These are phyloP conservation scores for Brassica carinata DNA, from an alignment of 345 rosid genomes.

Conservation along the genomic window DNA sequence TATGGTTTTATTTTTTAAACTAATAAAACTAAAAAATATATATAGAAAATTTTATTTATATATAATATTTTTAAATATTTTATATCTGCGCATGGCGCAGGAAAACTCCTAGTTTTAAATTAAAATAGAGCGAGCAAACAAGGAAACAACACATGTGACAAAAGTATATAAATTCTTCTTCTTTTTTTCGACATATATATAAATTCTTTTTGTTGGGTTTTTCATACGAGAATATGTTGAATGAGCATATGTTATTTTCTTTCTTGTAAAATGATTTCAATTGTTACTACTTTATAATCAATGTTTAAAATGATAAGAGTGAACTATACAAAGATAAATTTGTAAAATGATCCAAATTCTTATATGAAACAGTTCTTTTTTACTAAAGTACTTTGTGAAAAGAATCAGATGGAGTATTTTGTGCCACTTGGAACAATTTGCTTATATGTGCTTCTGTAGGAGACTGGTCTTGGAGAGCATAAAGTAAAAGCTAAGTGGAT, in stretches of 20 bases:
- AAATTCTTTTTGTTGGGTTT: too few species aligned
- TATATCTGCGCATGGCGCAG: too few species aligned
- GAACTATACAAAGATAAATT: neutral
- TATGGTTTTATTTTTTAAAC: too few species aligned
- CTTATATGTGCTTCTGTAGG: neutral
- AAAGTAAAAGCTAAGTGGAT: constrained; percentile 1
- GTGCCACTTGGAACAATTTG: neutral
- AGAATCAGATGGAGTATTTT: neutral
- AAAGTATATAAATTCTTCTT: too few species aligned
- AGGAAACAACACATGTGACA: too few species aligned
- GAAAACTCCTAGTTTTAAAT: too few species aligned
- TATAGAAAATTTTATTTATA: too few species aligned
- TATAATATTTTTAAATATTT: too few species aligned
- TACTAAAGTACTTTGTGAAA: neutral
- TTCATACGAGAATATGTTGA: neutral
- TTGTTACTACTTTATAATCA: neutral
- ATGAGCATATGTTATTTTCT: neutral
- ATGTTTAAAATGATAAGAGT: neutral
- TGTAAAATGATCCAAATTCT: neutral
- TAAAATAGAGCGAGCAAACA: too few species aligned
- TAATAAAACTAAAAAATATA: too few species aligned
- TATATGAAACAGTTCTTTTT: neutral
- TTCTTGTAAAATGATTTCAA: neutral
- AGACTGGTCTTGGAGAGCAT: neutral
- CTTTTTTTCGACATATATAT: too few species aligned